A percentile compares a stretch with the other conserved stretches of the same genome.
phyloP scores from a whole-genome alignment of 2,329 filamentous ascomycete genomes.

The Colletotrichum gigasporum region DNA sequence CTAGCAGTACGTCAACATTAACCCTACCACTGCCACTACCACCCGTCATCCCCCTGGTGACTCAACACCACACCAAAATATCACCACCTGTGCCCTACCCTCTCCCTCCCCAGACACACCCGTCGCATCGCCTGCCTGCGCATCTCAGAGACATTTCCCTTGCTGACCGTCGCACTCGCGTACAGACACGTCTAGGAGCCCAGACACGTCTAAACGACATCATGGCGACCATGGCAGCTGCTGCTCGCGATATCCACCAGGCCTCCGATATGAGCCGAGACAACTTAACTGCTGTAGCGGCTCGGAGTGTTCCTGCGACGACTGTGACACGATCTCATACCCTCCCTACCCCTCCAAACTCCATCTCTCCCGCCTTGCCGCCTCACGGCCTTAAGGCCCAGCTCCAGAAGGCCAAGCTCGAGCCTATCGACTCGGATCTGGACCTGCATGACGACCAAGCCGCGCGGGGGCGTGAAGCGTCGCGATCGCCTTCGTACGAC shows the following conservation, averaged over 20 bases:
- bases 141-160: not conserved
- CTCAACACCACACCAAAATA: conserved; percentile 27
- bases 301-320: conserved; percentile 68
- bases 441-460: conserved; percentile 70
- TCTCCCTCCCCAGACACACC: conserved; percentile 1
- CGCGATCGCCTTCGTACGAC: conserved; percentile 67
- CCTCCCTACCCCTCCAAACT: conserved; percentile 93
- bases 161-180: conserved; percentile 43
- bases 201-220: conserved; percentile 45
- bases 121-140: conserved; percentile 33
- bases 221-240: conserved; percentile 73
- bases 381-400: conserved; percentile 82
- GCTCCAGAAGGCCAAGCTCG: conserved; percentile 66
- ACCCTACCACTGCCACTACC: conserved; percentile 7
- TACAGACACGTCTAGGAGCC: conserved; percentile 58
- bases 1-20: conserved; percentile 34
- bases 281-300: conserved; percentile 79
- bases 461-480: conserved; percentile 39
- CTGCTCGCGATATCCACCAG: conserved; percentile 74
- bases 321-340: conserved; percentile 66
- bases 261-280: conserved; percentile 67
- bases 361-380: conserved; percentile 87
- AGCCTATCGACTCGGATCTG: conserved; percentile 84
- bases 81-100: not conserved
- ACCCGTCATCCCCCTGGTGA: conserved; percentile 23